Evolutionary conservation across 108 stramenopile species (phyloP), one percentile per base, ranked within the genome.

Genomic region (Skeletonema menzelii): DNA sequence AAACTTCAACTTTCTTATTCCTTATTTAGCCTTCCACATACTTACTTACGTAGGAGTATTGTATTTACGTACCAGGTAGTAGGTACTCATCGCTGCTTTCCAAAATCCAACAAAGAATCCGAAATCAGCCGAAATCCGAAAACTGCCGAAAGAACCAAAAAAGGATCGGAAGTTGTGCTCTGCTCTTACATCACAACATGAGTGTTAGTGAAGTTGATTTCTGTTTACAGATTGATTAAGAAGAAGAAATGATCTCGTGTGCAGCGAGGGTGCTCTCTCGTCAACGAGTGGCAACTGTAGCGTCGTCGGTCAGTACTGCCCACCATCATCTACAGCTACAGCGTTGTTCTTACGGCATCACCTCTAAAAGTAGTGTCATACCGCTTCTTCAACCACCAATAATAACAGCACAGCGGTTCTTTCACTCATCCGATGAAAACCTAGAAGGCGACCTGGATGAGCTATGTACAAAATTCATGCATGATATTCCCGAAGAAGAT

Each of bases 401-500:
- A 56, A n/a, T 8, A 11, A 56, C 13, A 15, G 15, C 56, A 5
- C 57, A 22, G 27, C 57, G 57, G 20, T n/a, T 30, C 27, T 58
- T 24, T 30, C 57, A 58, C 15, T 8, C 57, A 3, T 58, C 57
- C 19, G 57, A 30, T 14, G 57, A 58, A 4, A 30, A 58, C 4
- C 57, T 31, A 4, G 57, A 58, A 30, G 57, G 57, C 3, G 57
- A 58, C 57, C 4, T 58, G 27, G 57, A 58, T n/a, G 57, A 30
- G 4, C 15, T 42, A 58, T 14, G 57, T 15, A 58, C 57, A 3
- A 31, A 30, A 27, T 58, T 30, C 57, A 42, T 42, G 40, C n/a
- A n/a, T n/a, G 40, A 42, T 42, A 37, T 89, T 0, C 80, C 84
- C 12, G 77, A 81, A n/a, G 84, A 88, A 34, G 85, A 85, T 46